Evolutionary conservation across 2,329 filamentous ascomycete genomes (phyloP), one percentile per base, ranked within the genome.

Genomic region (Aspergillus proliferans): DNA sequence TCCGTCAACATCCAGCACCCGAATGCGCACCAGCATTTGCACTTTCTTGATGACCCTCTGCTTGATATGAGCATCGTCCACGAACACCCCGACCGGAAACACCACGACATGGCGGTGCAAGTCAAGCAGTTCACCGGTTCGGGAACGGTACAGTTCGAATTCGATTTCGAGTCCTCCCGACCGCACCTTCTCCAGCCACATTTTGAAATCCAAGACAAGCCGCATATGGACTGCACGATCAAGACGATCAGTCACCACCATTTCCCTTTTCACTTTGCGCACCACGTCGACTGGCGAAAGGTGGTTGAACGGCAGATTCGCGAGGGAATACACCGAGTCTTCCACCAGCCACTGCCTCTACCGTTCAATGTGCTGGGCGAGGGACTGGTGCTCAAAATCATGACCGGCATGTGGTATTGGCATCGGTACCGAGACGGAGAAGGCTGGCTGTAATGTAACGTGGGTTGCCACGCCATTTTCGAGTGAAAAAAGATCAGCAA

Each of bases 251-350:
- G 54, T 30, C 54, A 52, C n/a, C 54, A 54, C 45, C 50, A 56
- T 14, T 56, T 56, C n/a, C 52, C 54, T 1, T 52, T 56, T 19
- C 52, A 56, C 34, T 54, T 56, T 42, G 46, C 54, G n/a, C 54
- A 56, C 28, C 52, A 54, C 15, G 45, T 56, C 30, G 52, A 56
- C 46, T 56, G 54, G 54, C 47, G 52, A 3, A 46, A 46, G 21
- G 46, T 52, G 6, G 52, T 56, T 43, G 52, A 54, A 34, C 48
- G 47, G 45, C 54, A 56, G 38, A 48, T 56, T 14, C 52, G 54
- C 1, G 54, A 54, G 47, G 52, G 52, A 34, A 33, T 56, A 22
- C 47, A 50, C 15, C 48, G 50, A 48, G 52, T 50, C 10, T 54
- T 54, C 42, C 50, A 50, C n/a, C 46, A 50, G 24, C 52, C 52